A percentile compares a stretch with the other conserved stretches of the same genome.
These are phyloP conservation scores for Stereocaulon alpinum DNA, from an alignment of 495 filamentous ascomycete species.

Conservation along the genomic window DNA sequence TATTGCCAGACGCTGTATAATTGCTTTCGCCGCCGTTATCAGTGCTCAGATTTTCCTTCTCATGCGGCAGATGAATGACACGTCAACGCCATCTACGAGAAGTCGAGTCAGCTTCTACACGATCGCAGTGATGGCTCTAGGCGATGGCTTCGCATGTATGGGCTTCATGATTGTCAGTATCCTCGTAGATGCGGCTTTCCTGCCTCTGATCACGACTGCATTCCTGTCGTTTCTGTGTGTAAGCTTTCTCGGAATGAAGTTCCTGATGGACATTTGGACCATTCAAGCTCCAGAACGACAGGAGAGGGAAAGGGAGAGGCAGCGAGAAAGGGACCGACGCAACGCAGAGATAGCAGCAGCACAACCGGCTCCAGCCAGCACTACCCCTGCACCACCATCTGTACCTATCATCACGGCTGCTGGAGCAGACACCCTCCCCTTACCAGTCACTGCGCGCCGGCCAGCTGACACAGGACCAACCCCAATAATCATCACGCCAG, in stretches of 20 bases:
- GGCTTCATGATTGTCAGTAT: conserved; percentile 54
- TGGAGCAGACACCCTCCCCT: conserved; percentile 43
- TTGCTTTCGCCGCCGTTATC: conserved; percentile 53
- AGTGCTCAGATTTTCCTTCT: conserved; percentile 64
- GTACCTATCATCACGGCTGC: conserved; percentile 23
- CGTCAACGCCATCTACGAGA: conserved; percentile 86
- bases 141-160: conserved; percentile 60
- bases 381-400: conserved; percentile 27
- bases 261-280: conserved; percentile 79
- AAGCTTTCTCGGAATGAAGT: conserved; percentile 67
- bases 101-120: conserved; percentile 88
- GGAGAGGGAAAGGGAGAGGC: conserved; percentile 42
- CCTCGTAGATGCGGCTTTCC: conserved; percentile 53
- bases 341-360: conserved; percentile 14
- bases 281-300: conserved; percentile 76
- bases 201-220: conserved; percentile 55
- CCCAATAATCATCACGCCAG: conserved; percentile 72
- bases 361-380: not conserved
- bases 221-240: conserved; percentile 66
- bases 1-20: conserved; percentile 53
- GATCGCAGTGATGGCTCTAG: conserved; percentile 72
- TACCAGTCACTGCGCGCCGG: conserved; percentile 48
- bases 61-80: conserved; percentile 78
- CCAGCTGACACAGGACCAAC: conserved; percentile 39
- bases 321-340: conserved; percentile 25